Evolutionary conservation across 2,329 filamentous ascomycete species (phyloP), one percentile per base, ranked within the genome.

Genomic region (Alternaria postmessia): DNA sequence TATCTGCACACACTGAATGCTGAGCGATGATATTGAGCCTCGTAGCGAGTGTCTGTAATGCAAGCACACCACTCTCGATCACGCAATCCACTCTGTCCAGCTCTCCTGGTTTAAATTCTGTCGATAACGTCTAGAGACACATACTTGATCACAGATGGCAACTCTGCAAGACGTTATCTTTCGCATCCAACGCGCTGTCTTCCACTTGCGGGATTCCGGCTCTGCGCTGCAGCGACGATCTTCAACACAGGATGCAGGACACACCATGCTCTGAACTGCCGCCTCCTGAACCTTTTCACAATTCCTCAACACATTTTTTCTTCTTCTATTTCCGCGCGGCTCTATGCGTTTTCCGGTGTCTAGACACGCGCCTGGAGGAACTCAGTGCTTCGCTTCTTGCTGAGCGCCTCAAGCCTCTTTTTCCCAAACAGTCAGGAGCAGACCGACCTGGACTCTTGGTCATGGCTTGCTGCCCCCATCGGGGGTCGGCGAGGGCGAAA

Each of bases 261-360:
- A 53, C 54, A 52, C 48, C 56, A 62, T 61, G 52, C 59, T 57
- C 59, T 39, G 46, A 66, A 66, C 59, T 70, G 64, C 68, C 68
- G 65, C 63, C 57, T 47, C 43, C 49, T 47, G 51, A 41, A 16
- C 39, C 56, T 51, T 47, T 41, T 52, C 41, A 57, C 57, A 62
- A 66, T 65, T 52, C 39, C 64, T 63, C 70, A 73, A 69, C 66
- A 70, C 61, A 65, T 67, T 64, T 55, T 67, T 67, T 64, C 52
- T 67, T 63, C 58, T 46, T 43, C 46, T 36, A 54, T 59, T 55
- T 63, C 55, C 59, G 60, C 52, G 41, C 53, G 51, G 59, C 62
- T 61, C 62, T 63, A 60, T 64, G 54, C 41, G 52, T 39, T 26
- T 58, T 66, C 54, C 55, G 51, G 54, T 34, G 38, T 22, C 41